These are phyloP conservation scores for Ogataea populi-albae DNA, from an alignment of 805 yeast genomes.

Conservation along the genomic window DNA sequence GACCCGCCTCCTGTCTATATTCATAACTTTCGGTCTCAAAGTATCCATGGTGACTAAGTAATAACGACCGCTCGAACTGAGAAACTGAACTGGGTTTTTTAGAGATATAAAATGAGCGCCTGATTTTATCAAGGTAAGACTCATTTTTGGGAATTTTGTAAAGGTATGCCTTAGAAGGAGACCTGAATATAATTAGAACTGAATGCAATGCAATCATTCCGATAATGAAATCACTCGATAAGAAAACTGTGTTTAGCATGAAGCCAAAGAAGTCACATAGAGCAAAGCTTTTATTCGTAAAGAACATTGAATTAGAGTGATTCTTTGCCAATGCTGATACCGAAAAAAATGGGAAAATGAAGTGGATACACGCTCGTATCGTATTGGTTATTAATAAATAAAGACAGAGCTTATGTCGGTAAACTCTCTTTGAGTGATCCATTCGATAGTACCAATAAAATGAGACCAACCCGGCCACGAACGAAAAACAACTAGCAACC, in stretches of 20 bases:
- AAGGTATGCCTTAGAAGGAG: slow-evolving; percentile 5
- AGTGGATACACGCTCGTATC: slow-evolving; percentile 11
- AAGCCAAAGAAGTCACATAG: slow-evolving; percentile 21
- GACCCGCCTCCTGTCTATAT: slow-evolving; percentile 19
- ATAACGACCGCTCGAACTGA: slow-evolving; percentile 8
- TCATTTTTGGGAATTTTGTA: slow-evolving; percentile 6
- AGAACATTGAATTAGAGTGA: slow-evolving; percentile 6
- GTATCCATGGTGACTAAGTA: slow-evolving; percentile 14
- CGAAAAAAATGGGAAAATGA: slow-evolving; percentile 16
- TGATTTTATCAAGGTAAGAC: neutral
- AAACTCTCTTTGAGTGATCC: slow-evolving; percentile 13
- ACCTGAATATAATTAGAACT: slow-evolving; percentile 10
- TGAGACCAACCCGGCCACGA: slow-evolving; percentile 13
- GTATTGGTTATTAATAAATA: slow-evolving; percentile 14
- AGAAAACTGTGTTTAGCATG: slow-evolving; percentile 13
- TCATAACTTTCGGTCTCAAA: slow-evolving; percentile 9
- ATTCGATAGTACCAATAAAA: slow-evolving; percentile 20
- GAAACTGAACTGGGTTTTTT: slow-evolving; percentile 3
- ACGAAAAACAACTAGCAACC: slow-evolving; percentile 13
- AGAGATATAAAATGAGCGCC: slow-evolving; percentile 1
- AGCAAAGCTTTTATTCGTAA: slow-evolving; percentile 7
- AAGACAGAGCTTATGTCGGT: slow-evolving; percentile 16
- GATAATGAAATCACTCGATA: slow-evolving; percentile 18
- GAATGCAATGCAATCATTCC: slow-evolving; percentile 19
- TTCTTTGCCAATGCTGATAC: slow-evolving; percentile 7